Base-by-base conservation (phyloP, 1,284 basidiomycete genomes). In the Ganoderma sinense region DNA sequence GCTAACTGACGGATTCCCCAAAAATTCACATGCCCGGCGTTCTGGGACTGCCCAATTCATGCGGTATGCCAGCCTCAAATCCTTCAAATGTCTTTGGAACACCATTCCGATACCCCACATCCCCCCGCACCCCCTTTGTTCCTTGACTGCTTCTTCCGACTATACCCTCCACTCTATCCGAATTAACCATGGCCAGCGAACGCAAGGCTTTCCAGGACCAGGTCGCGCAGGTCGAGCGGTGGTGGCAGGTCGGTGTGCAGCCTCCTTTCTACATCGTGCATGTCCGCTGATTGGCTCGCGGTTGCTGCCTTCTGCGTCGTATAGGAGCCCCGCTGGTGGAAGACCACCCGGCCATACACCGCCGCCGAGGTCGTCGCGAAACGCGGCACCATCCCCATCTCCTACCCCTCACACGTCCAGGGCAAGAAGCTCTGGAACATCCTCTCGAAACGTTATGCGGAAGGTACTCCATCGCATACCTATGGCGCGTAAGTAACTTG, bases 301-400 rank as follows among this genome's bases (percentile, higher is more conserved):
- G 39, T 69, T 20, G 43, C 40, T 55, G 53, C 58, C 70, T 60
- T 62, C 65, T 60, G 53, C 39, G 20, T 51, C 43, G 33, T 39
- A 13, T 77, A 97, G 96, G 91, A 84, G 78, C 90, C 95, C 39
- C 95, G 97, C 68, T 99, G 97, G 81, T 88, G 90, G 53, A 87
- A 91, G 78, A 92, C 93, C 55, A 92, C 89, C 77, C 92, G 97
- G 51, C 96, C 97, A 3, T 99, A 98, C 85, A 94, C 94, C 59
- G 95, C 97, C 40, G 92, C 91, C 45, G 92, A 98, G 75, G 97
- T 99, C 75, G 97, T 98, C 74, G 89, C 94, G 61, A 99, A 99
- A 85, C 90, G 97, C 43, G 97, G 98, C 40, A 97, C 95, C 4
- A 83, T 99, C 70, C 87, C 87, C 41, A 92, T 97, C 75, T 84